Percentiles rank a stretch among this genome's conserved stretches.
These are phyloP conservation scores for Dothideomycetes sp. DNA, from an alignment of 2,329 filamentous ascomycete genomes.

Conservation along the genomic window DNA sequence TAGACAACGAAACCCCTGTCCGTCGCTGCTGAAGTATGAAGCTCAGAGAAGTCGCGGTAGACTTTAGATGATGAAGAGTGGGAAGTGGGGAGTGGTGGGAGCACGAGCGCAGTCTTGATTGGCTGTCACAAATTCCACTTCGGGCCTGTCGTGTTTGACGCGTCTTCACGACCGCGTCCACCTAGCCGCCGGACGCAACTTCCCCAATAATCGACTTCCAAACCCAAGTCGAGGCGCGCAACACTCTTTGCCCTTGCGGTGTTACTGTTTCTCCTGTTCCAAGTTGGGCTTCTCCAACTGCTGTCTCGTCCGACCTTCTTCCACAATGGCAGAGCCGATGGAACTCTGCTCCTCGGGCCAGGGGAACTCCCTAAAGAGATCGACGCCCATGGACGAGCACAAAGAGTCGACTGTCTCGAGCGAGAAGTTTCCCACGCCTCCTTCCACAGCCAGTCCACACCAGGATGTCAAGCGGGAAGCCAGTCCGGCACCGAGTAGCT, in stretches of 20 bases:
- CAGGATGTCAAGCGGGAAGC: slow-evolving; percentile 3
- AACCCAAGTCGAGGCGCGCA: background rate
- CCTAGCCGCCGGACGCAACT: background rate
- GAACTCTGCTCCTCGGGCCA: slow-evolving; percentile 2
- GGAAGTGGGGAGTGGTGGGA: background rate
- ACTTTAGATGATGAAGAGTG: too few species aligned
- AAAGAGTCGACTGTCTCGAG: slow-evolving; percentile 1
- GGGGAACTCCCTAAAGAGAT: slow-evolving; percentile 11
- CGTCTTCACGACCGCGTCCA: too few species aligned
- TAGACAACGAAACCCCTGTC: background rate
- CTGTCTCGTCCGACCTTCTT: background rate
- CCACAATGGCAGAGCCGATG: slow-evolving; percentile 4
- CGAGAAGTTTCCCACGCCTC: slow-evolving; percentile 9
- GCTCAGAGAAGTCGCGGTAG: too few species aligned
- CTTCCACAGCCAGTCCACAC: slow-evolving; percentile 6
- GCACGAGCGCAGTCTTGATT: background rate
- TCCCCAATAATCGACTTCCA: too few species aligned
- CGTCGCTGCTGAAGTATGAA: background rate
- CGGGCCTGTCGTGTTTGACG: background rate
- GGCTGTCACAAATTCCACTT: background rate
- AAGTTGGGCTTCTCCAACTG: background rate
- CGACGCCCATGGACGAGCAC: slow-evolving; percentile 5
- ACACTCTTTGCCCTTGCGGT: background rate
- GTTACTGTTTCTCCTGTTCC: background rate
- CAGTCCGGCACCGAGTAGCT: slow-evolving; percentile 20